phyloP scores from a whole-genome alignment of 2,329 filamentous ascomycete species.

The Chaetomiaceae sp. region DNA sequence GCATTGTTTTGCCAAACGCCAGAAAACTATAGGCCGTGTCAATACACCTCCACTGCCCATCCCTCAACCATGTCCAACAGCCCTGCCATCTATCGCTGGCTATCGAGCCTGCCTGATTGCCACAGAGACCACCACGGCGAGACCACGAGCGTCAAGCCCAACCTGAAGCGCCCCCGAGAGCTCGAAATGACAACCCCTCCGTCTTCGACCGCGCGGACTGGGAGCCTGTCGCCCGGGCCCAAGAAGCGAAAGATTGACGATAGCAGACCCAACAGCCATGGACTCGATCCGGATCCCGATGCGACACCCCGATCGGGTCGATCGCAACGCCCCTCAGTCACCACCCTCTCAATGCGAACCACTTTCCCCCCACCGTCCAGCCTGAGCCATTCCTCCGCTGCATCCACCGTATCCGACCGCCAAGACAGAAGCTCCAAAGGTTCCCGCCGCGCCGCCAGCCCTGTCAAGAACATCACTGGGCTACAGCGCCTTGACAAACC shows the following conservation, averaged over 20 bases:
- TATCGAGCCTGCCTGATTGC: not conserved
- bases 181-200: not conserved
- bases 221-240: constrained; percentile 1
- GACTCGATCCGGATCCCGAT: not conserved
- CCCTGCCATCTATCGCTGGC: not conserved
- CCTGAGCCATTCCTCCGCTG: constrained; percentile 3
- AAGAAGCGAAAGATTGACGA: constrained; percentile 8
- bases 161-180: not conserved
- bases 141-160: too few relatives aligned
- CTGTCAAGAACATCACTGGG: constrained; percentile 7
- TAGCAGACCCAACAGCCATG: not conserved
- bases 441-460: constrained; percentile 5
- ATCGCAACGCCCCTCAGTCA: not conserved
- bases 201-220: not conserved
- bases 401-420: constrained; percentile 3
- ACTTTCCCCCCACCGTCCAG: not conserved
- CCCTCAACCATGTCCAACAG: not conserved
- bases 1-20: too few relatives aligned
- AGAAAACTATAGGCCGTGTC: too few relatives aligned
- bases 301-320: constrained; percentile 3
- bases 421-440: constrained; percentile 9
- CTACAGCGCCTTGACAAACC: constrained; percentile 10
- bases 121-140: not conserved
- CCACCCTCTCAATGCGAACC: constrained; percentile 4
- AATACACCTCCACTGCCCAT: too few relatives aligned